Evolutionary conservation across 495 filamentous ascomycete genomes (phyloP), one percentile per base, ranked within the genome.

Genomic region (Chaetomium fimeti): DNA sequence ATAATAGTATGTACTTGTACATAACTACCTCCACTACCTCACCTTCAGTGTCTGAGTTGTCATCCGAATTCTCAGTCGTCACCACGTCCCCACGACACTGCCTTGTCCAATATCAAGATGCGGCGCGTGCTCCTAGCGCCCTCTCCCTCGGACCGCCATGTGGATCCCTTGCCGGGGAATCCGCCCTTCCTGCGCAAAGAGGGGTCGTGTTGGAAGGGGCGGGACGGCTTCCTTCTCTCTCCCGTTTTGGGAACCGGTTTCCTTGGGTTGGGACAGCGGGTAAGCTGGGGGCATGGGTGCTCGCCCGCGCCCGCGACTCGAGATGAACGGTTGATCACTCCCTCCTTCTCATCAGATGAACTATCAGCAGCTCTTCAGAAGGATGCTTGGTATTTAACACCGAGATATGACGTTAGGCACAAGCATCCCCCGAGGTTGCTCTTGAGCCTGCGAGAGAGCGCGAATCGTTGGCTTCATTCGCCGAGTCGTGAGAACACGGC

Each of bases 221-320:
- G 54, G 54, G 36, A 57, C 54, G 54, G 32, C 32, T 40, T 42
- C 54, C n/a, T 57, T 32, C 32, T 32, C 32, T 57, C 54, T 57
- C 16, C 53, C 53, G 53, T 40, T 56, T 56, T 38, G 28, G 32
- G n/a, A 36, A 4, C 32, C 1, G 54, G 32, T 28, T 57, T 25
- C 36, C 36, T 25, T 54, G 32, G 32, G 22, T 22, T 42, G 54
- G 54, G 36, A 57, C 32, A 2, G 8, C n/a, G 36, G 48, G 48
- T 52, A 25, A 52, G 48, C 48, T 13, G 48, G 25, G 48, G 25
- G 8, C 48, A 52, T 52, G 48, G 48, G 48, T 27, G 24, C 22
- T 12, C 16, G 47, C n/a, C 16, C 5, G 16, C 20, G 5, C 24
- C 20, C 20, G 20, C n/a, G 18, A 8, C n/a, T 4, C 18, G 22